A percentile compares a stretch with the other conserved stretches of the same genome.
Conservation (phyloP, 306 rosid species). For the Acacia confusa region DNA sequence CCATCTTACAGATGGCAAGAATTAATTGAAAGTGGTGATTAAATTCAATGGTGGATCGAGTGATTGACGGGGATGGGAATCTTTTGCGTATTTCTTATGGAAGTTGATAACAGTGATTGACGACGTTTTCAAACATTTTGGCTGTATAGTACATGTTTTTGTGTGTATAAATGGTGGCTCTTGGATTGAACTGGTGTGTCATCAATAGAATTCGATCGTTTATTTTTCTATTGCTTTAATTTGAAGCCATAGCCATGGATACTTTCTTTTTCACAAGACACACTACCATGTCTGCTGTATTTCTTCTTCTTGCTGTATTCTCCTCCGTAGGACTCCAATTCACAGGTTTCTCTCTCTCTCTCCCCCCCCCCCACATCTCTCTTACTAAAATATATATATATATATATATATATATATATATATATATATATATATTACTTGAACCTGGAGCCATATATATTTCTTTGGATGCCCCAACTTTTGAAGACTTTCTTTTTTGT, state of each 20-base stretch:
- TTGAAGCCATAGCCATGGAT: background rate
- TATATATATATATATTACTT: background rate
- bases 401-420: too few relatives aligned
- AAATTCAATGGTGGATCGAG: background rate
- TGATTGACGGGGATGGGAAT: conserved; percentile 25
- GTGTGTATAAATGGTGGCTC: conserved; percentile 22
- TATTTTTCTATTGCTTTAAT: background rate
- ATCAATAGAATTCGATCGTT: background rate
- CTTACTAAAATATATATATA: too few relatives aligned
- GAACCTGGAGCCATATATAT: background rate
- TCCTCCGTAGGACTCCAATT: conserved; percentile 4
- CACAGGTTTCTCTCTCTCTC: background rate
- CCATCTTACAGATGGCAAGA: background rate
- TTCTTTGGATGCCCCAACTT: too few relatives aligned
- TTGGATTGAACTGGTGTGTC: background rate
- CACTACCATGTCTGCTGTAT: background rate
- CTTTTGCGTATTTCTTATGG: background rate
- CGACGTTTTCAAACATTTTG: background rate
- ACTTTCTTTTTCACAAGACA: background rate
- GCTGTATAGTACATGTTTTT: background rate
- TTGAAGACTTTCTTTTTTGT: too few relatives aligned
- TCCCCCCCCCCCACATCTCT: background rate
- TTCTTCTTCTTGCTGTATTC: conserved; percentile 33
- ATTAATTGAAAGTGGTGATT: background rate
- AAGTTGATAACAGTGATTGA: background rate